Base-by-base conservation (phyloP, 2,329 filamentous ascomycete species). In the Botrytis deweyae region DNA sequence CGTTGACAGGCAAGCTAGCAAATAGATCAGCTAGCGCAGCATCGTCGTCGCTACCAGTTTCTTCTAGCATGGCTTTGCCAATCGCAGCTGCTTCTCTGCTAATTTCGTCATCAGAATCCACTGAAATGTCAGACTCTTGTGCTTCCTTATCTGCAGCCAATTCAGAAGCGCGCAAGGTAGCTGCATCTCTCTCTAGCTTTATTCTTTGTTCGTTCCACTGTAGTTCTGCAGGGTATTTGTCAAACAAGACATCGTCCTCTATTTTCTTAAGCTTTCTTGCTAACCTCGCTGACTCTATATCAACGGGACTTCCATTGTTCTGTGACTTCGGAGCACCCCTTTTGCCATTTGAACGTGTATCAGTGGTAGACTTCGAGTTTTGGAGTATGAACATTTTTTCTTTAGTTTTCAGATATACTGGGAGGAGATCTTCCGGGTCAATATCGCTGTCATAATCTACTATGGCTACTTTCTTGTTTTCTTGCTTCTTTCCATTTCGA, bases 391-490 rank as follows among this genome's bases (percentile, higher is more conserved):
- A 92, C n/a, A 91, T 85, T 76, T 86, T 91, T 71, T 87, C 85
- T 82, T 94, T 95, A 29, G 93, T 88, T 25, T 91, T 89, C 33
- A 99, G 79, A 82, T 95, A 98, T 74, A 90, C 88, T 1, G 93
- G 90, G 40, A 95, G 85, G 73, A 95, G 84, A 59, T 92, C 88
- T 76, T 95, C 92, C 2, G 92, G 92, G 76, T 94, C 91, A 77
- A 94, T 88, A 75, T 93, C 91, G 78, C 88, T 89, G 79, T 92
- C 89, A 74, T 85, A 91, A n/a, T 85, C 84, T 10, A 88, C 82
- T 40, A 70, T 29, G 36, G 72, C 49, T 42, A 67, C 20, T 52
- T 77, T 80, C 67, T 77, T 71, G 3, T 69, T 70, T 36, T 67
- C 71, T 46, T 72, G 72, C 70, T 76, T 75, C 67, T 76, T 78